These are phyloP conservation scores for Teratosphaeria pseudoeucalypti DNA, from an alignment of 2,329 filamentous ascomycete genomes.

Conservation along the genomic window DNA sequence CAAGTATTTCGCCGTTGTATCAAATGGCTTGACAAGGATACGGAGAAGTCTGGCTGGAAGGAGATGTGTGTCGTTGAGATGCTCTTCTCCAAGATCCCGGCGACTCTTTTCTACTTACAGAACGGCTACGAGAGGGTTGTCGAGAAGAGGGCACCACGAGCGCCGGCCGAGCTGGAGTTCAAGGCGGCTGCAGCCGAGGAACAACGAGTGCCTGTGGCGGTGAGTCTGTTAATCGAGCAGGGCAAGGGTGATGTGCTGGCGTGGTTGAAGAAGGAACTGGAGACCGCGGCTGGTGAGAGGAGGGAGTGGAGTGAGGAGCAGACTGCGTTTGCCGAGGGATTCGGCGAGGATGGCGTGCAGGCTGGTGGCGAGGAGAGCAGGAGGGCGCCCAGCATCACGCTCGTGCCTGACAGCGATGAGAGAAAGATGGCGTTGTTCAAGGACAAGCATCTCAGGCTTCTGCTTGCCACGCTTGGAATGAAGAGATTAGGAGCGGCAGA, in stretches of 20 bases:
- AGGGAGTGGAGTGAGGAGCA: constrained; percentile 67
- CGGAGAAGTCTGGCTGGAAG: constrained; percentile 56
- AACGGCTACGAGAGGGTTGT: constrained; percentile 80
- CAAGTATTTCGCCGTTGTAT: constrained; percentile 74
- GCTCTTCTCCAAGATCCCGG: constrained; percentile 84
- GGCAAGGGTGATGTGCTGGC: constrained; percentile 63
- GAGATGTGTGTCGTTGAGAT: constrained; percentile 74
- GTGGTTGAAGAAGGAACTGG: constrained; percentile 69
- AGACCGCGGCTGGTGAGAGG: constrained; percentile 59
- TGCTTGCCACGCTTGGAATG: constrained; percentile 68
- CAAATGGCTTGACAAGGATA: constrained; percentile 53
- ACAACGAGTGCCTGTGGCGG: constrained; percentile 63
- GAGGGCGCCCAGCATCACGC: constrained; percentile 39
- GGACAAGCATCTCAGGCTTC: constrained; percentile 74
- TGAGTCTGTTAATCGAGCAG: constrained; percentile 70
- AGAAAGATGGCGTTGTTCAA: constrained; percentile 72
- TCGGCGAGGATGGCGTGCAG: constrained; percentile 20
- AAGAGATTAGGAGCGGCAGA: constrained; percentile 57
- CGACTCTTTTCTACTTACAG: constrained; percentile 77
- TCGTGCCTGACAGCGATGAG: constrained; percentile 55
- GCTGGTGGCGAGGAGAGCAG: constrained; percentile 1
- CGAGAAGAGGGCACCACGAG: constrained; percentile 51
- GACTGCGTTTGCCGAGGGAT: constrained; percentile 41
- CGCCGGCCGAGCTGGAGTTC: constrained; percentile 75
- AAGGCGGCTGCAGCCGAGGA: constrained; percentile 57